Base-by-base conservation (phyloP, 345 rosid genomes). In the Erysimum cheiranthoides region DNA sequence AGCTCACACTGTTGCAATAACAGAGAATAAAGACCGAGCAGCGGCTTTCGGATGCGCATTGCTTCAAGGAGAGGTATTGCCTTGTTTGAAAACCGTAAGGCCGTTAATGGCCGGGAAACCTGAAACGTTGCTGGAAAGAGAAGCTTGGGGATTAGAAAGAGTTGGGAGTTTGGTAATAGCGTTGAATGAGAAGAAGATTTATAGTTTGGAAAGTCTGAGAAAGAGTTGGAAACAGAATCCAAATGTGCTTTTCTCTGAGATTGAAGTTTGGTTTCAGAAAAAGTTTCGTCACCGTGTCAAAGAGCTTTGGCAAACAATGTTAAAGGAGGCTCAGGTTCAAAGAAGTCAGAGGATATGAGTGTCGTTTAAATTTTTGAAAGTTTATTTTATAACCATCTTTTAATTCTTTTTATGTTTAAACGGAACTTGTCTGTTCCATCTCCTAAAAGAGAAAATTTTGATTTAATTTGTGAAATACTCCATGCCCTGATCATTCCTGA, bases 11-110 rank as follows among this genome's bases (percentile, higher is more conserved):
- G 28, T 75, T 38, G 84, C 80, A 40, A 72, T 89, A 30, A 77
- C 9, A 28, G 77, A 59, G 21, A 58, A 61, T 4, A 62, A 14
- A 34, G 75, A 77, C 67, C 79, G 89, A 1, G 77, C 77, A 34
- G 82, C 85, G 1, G 95, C 73, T 40, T 94, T 92, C 61, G 90
- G 87, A 5, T 93, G 75, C 78, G 88, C 97, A 34, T 80, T 93
- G 58, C 97, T 93, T 4, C 87, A 85, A 74, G 98, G 98, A 47
- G 85, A 81, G 43, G 94, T 91, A 14, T 80, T 91, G 63, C 90
- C 89, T n/a, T 88, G 97, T 79, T 45, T 93, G 43, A 88, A 58
- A 70, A 66, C 60, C 10, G 83, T 77, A 6, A 78, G 79, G 57
- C 11, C 62, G 11, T 82, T 79, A 52, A 61, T 93, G 89, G 86